Evolutionary conservation across 2,329 filamentous ascomycete genomes (phyloP), one percentile per base, ranked within the genome.

Genomic region (Exophiala lecanii-corni): DNA sequence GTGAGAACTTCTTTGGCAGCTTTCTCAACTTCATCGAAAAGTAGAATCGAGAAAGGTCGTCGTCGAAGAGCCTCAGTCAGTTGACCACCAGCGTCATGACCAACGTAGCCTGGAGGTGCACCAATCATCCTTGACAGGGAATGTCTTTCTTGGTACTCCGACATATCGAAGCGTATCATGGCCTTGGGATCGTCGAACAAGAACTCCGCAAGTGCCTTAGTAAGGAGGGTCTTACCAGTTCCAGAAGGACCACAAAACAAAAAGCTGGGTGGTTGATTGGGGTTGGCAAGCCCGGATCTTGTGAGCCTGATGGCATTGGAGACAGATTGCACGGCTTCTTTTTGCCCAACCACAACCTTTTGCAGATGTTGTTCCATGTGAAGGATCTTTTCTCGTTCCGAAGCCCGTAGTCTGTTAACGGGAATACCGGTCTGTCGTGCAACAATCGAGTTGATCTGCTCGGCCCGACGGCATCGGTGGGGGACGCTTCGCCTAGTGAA

Each of bases 131-230:
- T 82, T 63, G 88, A 94, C 10, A 98, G 78, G 1, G 91, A 85
- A 64, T 98, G 92, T 4, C 91, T 84, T 68, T 98, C 92, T 67
- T 98, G 94, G 66, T 98, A 98, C 67, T 98, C 92, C 4, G 91
- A 97, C 92, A 98, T 98, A 64, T 98, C 92, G 70, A 98, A 94
- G 28, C 92, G 85, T 58, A 98, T 95, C 92, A 98, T 97, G 23
- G 91, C 75, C 72, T 96, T 96, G 18, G 91, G 71, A 57, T 98
- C 92, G 62, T 98, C 92, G 70, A 98, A 98, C 19, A 98, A 74
- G 72, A 98, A 98, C 65, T 98, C 92, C 36, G 92, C 92, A 47
- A 98, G 76, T 12, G 91, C 92, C 69, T 98, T 98, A 53, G 91
- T 97, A 45, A 98, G 81, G 15, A 98, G 74, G 13, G 92, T 98